Evolutionary conservation across 352 stramenopile species (phyloP).

Genomic region (Elongisporangium senticosum): DNA sequence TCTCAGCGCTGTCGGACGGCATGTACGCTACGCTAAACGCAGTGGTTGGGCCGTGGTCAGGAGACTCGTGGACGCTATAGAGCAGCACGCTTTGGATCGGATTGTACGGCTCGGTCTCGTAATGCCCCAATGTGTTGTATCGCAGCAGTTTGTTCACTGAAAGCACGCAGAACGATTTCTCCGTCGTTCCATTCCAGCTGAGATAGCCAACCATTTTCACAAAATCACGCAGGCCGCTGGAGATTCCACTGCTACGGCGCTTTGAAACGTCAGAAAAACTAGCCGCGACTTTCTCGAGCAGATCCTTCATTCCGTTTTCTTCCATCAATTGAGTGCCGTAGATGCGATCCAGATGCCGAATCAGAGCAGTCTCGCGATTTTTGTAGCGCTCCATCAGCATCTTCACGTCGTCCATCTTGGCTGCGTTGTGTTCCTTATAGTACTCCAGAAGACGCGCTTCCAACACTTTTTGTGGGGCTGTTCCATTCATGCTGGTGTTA

Average conservation of each 20-base stretch:
- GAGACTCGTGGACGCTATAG: conserved; percentile 38
- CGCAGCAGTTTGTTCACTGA: conserved; percentile 49
- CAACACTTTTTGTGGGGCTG: too few species aligned
- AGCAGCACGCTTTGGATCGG: conserved; percentile 33
- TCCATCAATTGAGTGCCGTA: conserved; percentile 42
- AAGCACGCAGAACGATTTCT: conserved; percentile 33
- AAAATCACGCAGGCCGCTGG: conserved; percentile 36
- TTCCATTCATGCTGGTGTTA: too few species aligned
- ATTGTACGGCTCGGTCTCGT: conserved; percentile 29
- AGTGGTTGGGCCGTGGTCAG: conserved; percentile 7
- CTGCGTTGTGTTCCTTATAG: conserved; percentile 53
- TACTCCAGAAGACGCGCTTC: conserved; percentile 34
- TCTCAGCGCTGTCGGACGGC: too few species aligned
- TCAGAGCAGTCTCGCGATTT: conserved; percentile 38
- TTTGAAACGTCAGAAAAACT: conserved; percentile 3
- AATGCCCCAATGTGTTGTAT: conserved; percentile 33
- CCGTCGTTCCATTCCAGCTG: conserved; percentile 23
- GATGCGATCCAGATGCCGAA: conserved; percentile 64
- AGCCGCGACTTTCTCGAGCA: conserved; percentile 22
- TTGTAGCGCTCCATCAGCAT: conserved; percentile 50
- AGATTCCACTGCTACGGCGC: conserved; percentile 17
- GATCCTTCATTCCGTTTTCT: conserved; percentile 19
- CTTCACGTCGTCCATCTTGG: conserved; percentile 50
- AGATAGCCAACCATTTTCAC: conserved; percentile 36
- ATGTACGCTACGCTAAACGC: conserved; percentile 1